phyloP scores from a whole-genome alignment of 305 asterid species.

The Fraxinus dipetala region DNA sequence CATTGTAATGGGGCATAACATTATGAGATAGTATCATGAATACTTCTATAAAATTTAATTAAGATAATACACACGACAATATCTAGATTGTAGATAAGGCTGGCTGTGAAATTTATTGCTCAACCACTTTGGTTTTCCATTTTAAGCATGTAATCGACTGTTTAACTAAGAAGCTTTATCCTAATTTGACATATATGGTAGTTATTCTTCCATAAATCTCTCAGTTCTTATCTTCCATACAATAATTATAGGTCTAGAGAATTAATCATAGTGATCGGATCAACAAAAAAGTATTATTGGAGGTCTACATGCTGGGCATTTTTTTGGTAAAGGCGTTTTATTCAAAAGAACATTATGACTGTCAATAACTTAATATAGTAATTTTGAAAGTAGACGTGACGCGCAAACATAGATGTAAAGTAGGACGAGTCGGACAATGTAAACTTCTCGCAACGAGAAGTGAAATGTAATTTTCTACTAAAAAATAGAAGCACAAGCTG shows the following conservation, averaged over 20 bases:
- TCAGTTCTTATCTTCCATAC: background rate
- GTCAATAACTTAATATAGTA: background rate
- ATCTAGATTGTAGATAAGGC: background rate
- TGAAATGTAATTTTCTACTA: background rate
- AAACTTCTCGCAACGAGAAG: background rate
- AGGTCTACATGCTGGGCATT: background rate
- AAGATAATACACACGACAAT: background rate
- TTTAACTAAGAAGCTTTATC: background rate
- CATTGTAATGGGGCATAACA: background rate
- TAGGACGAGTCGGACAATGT: background rate
- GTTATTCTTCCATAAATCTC: background rate
- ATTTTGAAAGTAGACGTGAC: background rate
- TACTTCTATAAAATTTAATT: background rate
- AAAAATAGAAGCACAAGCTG: background rate
- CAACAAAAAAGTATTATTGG: background rate
- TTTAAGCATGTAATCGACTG: background rate
- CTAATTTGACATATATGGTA: background rate
- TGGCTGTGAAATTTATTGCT: background rate
- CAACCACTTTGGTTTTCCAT: background rate
- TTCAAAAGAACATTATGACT: background rate
- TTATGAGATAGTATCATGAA: background rate
- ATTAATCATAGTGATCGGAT: background rate
- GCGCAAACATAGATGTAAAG: background rate
- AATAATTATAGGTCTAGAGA: background rate
- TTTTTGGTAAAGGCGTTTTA: background rate